Base-by-base conservation (phyloP, 805 yeast genomes). In the Saccharomyces paradoxus region DNA sequence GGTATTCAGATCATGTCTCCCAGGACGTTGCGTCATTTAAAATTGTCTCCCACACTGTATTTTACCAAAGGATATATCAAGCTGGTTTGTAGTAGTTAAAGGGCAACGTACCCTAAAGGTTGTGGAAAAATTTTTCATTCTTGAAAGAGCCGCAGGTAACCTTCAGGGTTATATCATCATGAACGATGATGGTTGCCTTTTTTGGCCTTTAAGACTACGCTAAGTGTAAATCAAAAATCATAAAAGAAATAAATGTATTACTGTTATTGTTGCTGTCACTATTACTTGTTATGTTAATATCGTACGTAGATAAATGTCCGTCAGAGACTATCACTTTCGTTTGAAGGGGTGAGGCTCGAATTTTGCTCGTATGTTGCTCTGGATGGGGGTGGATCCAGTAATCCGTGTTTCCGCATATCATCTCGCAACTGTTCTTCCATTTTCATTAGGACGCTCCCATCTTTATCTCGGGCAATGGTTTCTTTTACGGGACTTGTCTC, bases 401-500 rank as follows among this genome's bases (percentile, higher is more conserved):
- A 37, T 17, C 44, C 44, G 12, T 37, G 44, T 17, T 37, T 21
- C 24, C 24, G 44, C 44, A 37, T 37, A 9, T 51, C 29, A n/a
- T 30, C 14, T 26, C 50, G 51, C 21, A 58, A 53, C 49, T 56
- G 59, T 32, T 54, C 55, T 24, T 54, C 59, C 53, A 58, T 53
- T 26, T 52, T 53, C 22, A 41, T 27, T 12, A 54, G 48, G 4
- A 56, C 53, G 26, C 47, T 53, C n/a, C 56, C 59, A 13, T 46
- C 26, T 4, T 44, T 52, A 22, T 51, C 56, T 10, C 54, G 49
- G 14, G 41, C 55, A n/a, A 56, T 50, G 31, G 51, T 52, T 13
- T 52, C 55, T 50, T 58, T 58, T 2, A 57, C 54, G 12, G 61
- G 61, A 48, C 61, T 58, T 28, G 50, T 54, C 22, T 53, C 51